Evolutionary conservation across 768 basidiomycete genomes (phyloP), one percentile per base, ranked within the genome.

Genomic region (Artomyces pyxidatus): DNA sequence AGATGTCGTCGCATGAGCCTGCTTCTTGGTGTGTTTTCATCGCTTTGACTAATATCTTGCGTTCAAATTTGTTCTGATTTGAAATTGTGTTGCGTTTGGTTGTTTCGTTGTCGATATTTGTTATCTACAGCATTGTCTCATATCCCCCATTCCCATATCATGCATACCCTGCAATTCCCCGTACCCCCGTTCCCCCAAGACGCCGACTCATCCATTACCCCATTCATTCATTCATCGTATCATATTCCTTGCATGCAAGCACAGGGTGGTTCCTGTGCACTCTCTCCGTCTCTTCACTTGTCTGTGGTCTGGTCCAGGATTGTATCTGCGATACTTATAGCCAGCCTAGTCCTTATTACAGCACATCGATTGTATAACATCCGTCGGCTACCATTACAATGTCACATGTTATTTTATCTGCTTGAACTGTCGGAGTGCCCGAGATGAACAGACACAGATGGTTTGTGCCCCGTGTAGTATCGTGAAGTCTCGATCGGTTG

Each of bases 1-100:
- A 3, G 89, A 92, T 63, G 83, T 91, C 19, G 78, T 90, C 52
- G 88, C 85, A 59, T 91, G 70, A 68, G 42, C 39, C 32, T 45
- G n/a, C n/a, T n/a, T 26, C 9, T 29, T 35, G 25, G 16, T 22
- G 25, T 35, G 47, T 23, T 30, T 26, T 39, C 56, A 38, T 57
- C 45, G 22, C 35, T 42, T 27, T 26, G 32, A 35, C 39, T 45
- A 43, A 37, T n/a, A n/a, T n/a, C n/a, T n/a, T n/a, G 45, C 42
- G 48, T 47, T 43, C 32, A 37, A 37, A 51, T 26, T 49, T 42
- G 14, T 46, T 42, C 44, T 48, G 29, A 50, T 55, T 53, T 56
- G n/a, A 35, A 19, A 23, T 22, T 8, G 17, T 37, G n/a, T 3
- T 25, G 27, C 21, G n/a, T 41, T 17, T 41, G 23, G 10, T 39